Base-by-base conservation (phyloP, 768 basidiomycete species). In the Neoboletus brunneissimus region DNA sequence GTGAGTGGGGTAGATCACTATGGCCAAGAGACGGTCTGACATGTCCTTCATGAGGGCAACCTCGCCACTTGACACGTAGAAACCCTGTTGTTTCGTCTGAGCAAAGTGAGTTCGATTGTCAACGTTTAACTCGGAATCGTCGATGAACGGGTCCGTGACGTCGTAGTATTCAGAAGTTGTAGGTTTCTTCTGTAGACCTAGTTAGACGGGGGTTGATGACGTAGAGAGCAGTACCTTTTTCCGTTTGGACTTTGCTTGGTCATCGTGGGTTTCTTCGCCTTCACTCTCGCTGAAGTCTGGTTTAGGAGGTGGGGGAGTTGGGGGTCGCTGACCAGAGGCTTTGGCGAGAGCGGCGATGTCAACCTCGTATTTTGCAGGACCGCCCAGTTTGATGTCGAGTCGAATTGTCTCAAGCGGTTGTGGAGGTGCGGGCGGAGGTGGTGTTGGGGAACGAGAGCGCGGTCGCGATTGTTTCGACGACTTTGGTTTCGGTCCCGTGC, bases 31-130 rank as follows among this genome's bases (percentile, higher is more conserved):
- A 56, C 9, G 23, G 34, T 3, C 74, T 51, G 56, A 81, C 76
- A 85, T 86, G 75, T 94, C 89, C 67, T 89, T 89, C 64, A 93
- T 76, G 13, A 98, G 70, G 4, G 92, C 92, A 15, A 98, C 89
- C 65, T 91, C 88, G 2, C 94, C 94, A 32, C 82, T 82, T 7
- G 88, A 90, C 11, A 98, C 94, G 66, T 94, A 96, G 77, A 95
- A 97, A 1, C 92, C 93, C 56, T 89, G 86, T 65, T 95, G 92
- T 71, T 89, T 92, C 5, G 95, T 96, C 71, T 92, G 87, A 5
- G 89, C 92, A 64, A 94, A 90, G 74, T 82, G 92, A 2, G 89
- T 94, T 5, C 96, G 87, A 67, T 95, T 86, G 75, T 98, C 95
- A 45, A 95, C 75, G 25, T 84, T 87, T 54, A 96, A 77, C 67